Percentiles rank a stretch among this genome's conserved stretches.
phyloP scores from a whole-genome alignment of 768 basidiomycete species.

The Cystobasidium ongulense region DNA sequence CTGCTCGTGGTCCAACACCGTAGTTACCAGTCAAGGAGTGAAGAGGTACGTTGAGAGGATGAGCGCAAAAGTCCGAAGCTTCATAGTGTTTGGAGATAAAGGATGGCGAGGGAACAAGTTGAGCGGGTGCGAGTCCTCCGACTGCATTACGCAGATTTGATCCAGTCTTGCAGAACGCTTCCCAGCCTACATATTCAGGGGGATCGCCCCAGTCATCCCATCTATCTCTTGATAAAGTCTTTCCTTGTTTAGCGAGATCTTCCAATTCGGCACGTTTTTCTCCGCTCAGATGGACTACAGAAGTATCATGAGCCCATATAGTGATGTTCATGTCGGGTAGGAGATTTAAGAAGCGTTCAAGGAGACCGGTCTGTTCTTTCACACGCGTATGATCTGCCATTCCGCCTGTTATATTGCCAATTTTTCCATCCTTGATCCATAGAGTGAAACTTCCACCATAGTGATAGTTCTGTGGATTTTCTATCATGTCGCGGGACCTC shows the following conservation, averaged over 20 bases:
- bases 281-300: constrained; percentile 32
- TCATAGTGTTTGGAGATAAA: constrained; percentile 42
- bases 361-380: constrained; percentile 18
- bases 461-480: constrained; percentile 28
- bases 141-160: constrained; percentile 27
- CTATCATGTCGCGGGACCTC: constrained; percentile 18
- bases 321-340: constrained; percentile 40
- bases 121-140: constrained; percentile 14
- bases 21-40: constrained; percentile 31
- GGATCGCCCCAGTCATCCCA: constrained; percentile 29
- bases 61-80: constrained; percentile 44
- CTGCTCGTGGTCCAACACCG: constrained; percentile 39
- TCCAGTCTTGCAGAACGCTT: constrained; percentile 35
- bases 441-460: constrained; percentile 27
- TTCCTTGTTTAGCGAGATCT: constrained; percentile 2
- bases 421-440: constrained; percentile 19
- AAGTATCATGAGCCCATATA: constrained; percentile 38
- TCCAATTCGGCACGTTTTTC: constrained; percentile 27
- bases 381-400: background rate
- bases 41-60: constrained; percentile 38
- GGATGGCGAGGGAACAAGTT: constrained; percentile 17
- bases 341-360: constrained; percentile 33
- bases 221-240: background rate
- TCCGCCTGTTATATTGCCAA: constrained; percentile 23
- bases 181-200: constrained; percentile 37